These are phyloP conservation scores for Phoma sp. DNA, from an alignment of 2,329 filamentous ascomycete genomes.

Conservation along the genomic window DNA sequence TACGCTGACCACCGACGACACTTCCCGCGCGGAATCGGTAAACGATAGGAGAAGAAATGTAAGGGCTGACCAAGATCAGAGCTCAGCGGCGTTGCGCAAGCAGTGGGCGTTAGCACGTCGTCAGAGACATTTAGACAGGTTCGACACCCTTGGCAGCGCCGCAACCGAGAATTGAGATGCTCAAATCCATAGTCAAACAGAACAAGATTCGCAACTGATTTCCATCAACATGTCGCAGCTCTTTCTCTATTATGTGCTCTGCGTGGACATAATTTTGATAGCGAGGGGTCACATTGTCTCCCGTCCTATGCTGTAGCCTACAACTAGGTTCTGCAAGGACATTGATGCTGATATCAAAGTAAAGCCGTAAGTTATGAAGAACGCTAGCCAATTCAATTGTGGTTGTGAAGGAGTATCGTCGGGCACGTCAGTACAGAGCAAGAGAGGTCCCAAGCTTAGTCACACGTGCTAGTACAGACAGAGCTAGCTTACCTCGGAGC, in stretches of 20 bases:
- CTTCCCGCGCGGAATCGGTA: not conserved
- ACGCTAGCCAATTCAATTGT: not conserved
- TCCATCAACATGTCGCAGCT: not conserved
- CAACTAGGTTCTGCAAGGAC: not conserved
- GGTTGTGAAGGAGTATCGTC: not conserved
- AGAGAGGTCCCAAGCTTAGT: not conserved
- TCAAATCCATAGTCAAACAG: not conserved
- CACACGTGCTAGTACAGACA: not conserved
- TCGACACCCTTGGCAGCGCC: not conserved
- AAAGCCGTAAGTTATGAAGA: not conserved
- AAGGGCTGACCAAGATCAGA: not conserved
- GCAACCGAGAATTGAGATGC: not conserved
- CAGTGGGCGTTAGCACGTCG: not conserved
- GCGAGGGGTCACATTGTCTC: not conserved
- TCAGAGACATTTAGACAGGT: not conserved
- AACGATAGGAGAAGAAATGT: not conserved
- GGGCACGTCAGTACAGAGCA: no score
- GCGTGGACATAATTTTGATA: not conserved
- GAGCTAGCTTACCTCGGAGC: conserved; percentile 17
- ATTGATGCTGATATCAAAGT: not conserved
- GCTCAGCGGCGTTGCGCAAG: not conserved
- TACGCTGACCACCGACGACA: not conserved
- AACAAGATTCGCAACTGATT: not conserved
- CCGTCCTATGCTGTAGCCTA: not conserved
- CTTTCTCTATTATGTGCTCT: not conserved